A percentile compares a stretch with the other conserved stretches of the same genome.
These are phyloP conservation scores for Excoecaria agallocha DNA, from an alignment of 345 rosid species.

Conservation along the genomic window DNA sequence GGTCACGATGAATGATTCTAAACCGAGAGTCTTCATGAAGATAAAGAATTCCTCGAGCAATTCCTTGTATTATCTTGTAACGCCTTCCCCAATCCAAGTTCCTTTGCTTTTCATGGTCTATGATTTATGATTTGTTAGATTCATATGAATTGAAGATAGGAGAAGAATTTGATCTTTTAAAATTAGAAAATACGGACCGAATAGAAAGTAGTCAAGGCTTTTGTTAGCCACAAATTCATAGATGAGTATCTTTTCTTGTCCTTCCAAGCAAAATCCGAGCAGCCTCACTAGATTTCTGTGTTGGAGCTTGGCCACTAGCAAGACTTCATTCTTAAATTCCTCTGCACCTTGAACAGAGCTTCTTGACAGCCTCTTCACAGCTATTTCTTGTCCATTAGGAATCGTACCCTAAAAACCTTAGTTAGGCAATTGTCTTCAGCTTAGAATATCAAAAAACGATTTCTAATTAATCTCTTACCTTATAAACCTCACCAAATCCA, in stretches of 20 bases:
- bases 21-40: no score
- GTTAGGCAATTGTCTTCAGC: not conserved
- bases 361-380: constrained; percentile 41
- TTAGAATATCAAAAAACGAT: no score
- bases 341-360: constrained; percentile 40
- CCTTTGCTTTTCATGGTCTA: constrained; percentile 12
- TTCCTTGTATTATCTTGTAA: constrained; percentile 14
- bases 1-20: no score
- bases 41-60: constrained; percentile 8
- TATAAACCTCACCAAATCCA: constrained; percentile 19
- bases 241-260: constrained; percentile 41
- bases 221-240: constrained; percentile 46
- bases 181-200: constrained; percentile 17
- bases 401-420: not conserved
- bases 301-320: constrained; percentile 42
- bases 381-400: constrained; percentile 1
- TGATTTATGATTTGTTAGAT: not conserved
- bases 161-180: no score
- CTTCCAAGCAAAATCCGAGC: constrained; percentile 7
- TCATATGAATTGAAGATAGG: no score
- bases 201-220: constrained; percentile 43
- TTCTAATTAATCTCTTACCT: constrained; percentile 32
- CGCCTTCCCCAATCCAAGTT: constrained; percentile 18
- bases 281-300: constrained; percentile 45
- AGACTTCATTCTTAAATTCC: constrained; percentile 6